Evolutionary conservation across 257 asterid genomes (phyloP).

Genomic region (Primulina tabacum): DNA sequence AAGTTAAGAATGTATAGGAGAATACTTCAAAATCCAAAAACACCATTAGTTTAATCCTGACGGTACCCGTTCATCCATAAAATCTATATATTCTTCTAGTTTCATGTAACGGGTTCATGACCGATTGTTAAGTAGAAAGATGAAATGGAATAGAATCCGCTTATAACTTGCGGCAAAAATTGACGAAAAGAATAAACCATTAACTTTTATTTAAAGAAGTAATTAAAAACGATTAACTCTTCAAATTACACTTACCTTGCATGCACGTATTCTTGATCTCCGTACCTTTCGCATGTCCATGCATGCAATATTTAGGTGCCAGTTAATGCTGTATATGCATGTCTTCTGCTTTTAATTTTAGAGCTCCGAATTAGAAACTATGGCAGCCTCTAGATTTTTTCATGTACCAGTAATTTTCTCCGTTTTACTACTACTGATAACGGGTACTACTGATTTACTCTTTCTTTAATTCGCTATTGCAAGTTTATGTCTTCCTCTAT

Average conservation of each 20-base stretch:
- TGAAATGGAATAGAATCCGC: background rate
- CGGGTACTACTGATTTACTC: slow-evolving; percentile 35
- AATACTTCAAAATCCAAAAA: too few species aligned
- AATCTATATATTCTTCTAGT: too few species aligned
- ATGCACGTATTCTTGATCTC: slow-evolving; percentile 41
- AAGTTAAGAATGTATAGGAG: too few species aligned
- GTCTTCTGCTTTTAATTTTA: background rate
- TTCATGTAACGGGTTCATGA: too few species aligned
- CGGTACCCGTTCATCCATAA: too few species aligned
- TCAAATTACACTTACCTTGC: background rate
- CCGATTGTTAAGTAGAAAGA: too few species aligned
- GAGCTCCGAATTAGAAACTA: slow-evolving; percentile 1
- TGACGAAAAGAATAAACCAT: background rate
- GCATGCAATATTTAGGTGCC: background rate
- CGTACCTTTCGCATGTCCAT: background rate
- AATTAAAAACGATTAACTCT: background rate
- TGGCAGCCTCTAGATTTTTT: slow-evolving; percentile 23
- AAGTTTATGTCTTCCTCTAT: too few species aligned
- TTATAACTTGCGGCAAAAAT: background rate
- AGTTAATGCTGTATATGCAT: too few species aligned
- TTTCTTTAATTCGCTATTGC: background rate
- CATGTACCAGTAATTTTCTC: slow-evolving; percentile 12
- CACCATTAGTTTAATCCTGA: too few species aligned
- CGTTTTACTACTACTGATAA: slow-evolving; percentile 31
- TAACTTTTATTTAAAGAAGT: background rate